Evolutionary conservation across 2,329 filamentous ascomycete genomes (phyloP).

Genomic region (Diplodia intermedia): DNA sequence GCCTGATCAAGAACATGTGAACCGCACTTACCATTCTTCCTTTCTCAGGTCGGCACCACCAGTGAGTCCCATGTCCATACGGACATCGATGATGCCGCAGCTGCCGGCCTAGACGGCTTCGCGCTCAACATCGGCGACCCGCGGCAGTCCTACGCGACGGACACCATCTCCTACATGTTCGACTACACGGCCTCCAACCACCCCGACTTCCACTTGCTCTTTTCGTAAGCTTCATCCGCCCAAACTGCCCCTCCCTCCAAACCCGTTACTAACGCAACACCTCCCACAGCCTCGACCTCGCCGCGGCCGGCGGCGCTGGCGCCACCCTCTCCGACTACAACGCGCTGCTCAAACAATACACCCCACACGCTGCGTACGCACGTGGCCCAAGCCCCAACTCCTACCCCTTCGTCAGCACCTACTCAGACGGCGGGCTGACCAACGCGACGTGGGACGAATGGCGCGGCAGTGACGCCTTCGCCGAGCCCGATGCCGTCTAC

Average conservation of each 20-base stretch:
- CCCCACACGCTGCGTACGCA: slow-evolving; percentile 4
- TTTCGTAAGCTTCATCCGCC: slow-evolving; percentile 3
- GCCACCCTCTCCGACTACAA: slow-evolving; percentile 13
- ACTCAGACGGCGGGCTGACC: slow-evolving; percentile 37
- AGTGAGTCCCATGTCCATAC: slow-evolving; percentile 3
- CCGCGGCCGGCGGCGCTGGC: slow-evolving; percentile 13
- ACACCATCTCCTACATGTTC: slow-evolving; percentile 8
- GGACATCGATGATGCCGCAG: slow-evolving; percentile 13
- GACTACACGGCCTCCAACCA: not conserved
- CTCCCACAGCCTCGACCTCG: not conserved
- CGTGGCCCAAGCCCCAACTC: slow-evolving; percentile 35
- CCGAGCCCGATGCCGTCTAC: slow-evolving; percentile 35
- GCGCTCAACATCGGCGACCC: slow-evolving; percentile 25
- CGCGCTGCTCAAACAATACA: slow-evolving; percentile 12
- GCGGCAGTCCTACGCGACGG: slow-evolving; percentile 9
- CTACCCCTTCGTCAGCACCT: slow-evolving; percentile 45
- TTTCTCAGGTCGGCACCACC: slow-evolving; percentile 11
- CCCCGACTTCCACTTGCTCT: slow-evolving; percentile 12
- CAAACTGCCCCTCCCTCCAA: not conserved
- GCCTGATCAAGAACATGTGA: not conserved
- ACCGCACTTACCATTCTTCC: not conserved
- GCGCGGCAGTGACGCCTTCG: not conserved
- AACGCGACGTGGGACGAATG: slow-evolving; percentile 42
- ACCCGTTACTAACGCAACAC: not conserved
- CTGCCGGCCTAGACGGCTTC: slow-evolving; percentile 19